phyloP scores from a whole-genome alignment of 176 grass and related monocot species.

The barley (Hordeum vulgare) region MorexV3_pseudomolecules_assembly NC_058519.1:158618769-158619268 shows the following conservation, averaged over 20 bases:
- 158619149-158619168: not conserved
- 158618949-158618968: not conserved
- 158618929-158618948: constrained; percentile 13
- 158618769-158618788: not conserved
- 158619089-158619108: constrained; percentile 3
- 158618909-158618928: not conserved
- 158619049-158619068: not conserved
- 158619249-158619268: not conserved
- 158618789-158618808: not conserved
- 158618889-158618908: not conserved
- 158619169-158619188: constrained; percentile 6
- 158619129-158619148: not conserved
- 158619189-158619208: not conserved
- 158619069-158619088: not conserved
- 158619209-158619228: not conserved
- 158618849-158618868: not conserved
- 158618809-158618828: not conserved
- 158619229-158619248: constrained; percentile 10
- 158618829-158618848: not conserved
- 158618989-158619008: constrained; percentile 1
- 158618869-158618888: not conserved
- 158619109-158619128: not conserved
- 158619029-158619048: not conserved
- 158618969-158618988: not conserved
- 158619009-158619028: not conserved